Conservation (phyloP, 805 yeast species). For the Brettanomyces bruxellensis region DNA sequence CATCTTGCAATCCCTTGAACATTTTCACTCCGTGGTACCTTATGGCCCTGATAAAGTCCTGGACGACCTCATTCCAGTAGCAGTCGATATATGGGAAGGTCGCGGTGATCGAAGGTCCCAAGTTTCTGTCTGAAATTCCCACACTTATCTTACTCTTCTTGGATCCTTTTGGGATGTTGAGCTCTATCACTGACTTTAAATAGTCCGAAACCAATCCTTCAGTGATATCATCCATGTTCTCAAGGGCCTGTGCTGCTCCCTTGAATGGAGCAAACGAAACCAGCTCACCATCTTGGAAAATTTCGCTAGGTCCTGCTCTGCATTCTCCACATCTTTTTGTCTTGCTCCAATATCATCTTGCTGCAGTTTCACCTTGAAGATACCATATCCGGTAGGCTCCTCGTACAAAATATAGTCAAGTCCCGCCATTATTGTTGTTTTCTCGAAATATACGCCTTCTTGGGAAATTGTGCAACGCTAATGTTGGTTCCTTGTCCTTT, state of each 20-base stretch:
- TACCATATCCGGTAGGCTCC: conserved; percentile 97
- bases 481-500: too few species aligned
- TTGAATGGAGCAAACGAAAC: conserved; percentile 97
- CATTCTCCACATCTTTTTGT: conserved; percentile 88
- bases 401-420: conserved; percentile 90
- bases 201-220: conserved; percentile 95
- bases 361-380: conserved; percentile 87
- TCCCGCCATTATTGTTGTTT: conserved; percentile 43
- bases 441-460: neutral
- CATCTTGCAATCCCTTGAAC: conserved; percentile 84
- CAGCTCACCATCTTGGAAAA: conserved; percentile 86
- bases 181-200: conserved; percentile 79
- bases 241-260: conserved; percentile 98
- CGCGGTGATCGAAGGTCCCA: conserved; percentile 96
- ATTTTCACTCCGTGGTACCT: conserved; percentile 85
- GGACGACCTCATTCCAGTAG: conserved; percentile 83
- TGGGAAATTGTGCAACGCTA: too few species aligned
- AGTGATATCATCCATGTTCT: conserved; percentile 94
- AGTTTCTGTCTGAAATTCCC: conserved; percentile 89
- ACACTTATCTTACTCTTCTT: conserved; percentile 60
- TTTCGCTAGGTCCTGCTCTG: conserved; percentile 73
- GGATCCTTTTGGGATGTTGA: conserved; percentile 77
- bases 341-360: conserved; percentile 92
- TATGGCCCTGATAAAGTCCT: conserved; percentile 91
- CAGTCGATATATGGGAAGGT: conserved; percentile 82